Conservation (phyloP, 2,329 filamentous ascomycete species). For the Microcera coccophila region DNA sequence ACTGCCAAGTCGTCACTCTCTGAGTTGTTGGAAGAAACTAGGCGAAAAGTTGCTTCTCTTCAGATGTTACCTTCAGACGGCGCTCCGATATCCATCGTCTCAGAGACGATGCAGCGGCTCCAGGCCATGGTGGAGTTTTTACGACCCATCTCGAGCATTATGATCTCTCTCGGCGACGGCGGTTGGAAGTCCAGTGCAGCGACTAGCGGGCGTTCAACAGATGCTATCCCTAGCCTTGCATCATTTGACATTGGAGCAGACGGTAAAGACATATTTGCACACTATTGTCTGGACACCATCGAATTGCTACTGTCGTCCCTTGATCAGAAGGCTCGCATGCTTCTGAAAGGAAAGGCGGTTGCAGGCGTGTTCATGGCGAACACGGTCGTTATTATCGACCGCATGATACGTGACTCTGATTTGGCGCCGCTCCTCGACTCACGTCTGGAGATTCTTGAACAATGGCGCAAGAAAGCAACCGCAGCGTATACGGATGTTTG, state of each 20-base stretch:
- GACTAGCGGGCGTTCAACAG: slow-evolving; percentile 53
- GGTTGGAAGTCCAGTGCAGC: slow-evolving; percentile 67
- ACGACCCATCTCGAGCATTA: slow-evolving; percentile 78
- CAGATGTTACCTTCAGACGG: slow-evolving; percentile 73
- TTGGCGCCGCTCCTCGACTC: slow-evolving; percentile 67
- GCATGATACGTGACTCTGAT: slow-evolving; percentile 78
- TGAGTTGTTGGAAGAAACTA: slow-evolving; percentile 80
- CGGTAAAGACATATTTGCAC: slow-evolving; percentile 78
- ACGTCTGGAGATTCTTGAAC: slow-evolving; percentile 65
- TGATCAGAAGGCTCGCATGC: slow-evolving; percentile 65
- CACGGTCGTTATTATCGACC: slow-evolving; percentile 76
- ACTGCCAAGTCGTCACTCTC: slow-evolving; percentile 83
- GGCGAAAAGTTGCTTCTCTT: slow-evolving; percentile 62
- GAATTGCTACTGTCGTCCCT: slow-evolving; percentile 73
- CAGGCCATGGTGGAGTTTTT: slow-evolving; percentile 85
- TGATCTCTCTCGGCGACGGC: slow-evolving; percentile 88
- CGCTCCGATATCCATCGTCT: slow-evolving; percentile 70
- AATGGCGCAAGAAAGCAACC: slow-evolving; percentile 83
- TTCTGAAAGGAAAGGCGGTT: slow-evolving; percentile 73
- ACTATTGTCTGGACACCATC: slow-evolving; percentile 87
- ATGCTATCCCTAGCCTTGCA: slow-evolving; percentile 65
- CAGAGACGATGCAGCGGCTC: slow-evolving; percentile 80
- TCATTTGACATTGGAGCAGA: slow-evolving; percentile 88
- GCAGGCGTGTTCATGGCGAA: slow-evolving; percentile 91
- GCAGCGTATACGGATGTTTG: slow-evolving; percentile 80